Base-by-base conservation (phyloP, 257 asterid genomes). In the Lantana camara region DNA sequence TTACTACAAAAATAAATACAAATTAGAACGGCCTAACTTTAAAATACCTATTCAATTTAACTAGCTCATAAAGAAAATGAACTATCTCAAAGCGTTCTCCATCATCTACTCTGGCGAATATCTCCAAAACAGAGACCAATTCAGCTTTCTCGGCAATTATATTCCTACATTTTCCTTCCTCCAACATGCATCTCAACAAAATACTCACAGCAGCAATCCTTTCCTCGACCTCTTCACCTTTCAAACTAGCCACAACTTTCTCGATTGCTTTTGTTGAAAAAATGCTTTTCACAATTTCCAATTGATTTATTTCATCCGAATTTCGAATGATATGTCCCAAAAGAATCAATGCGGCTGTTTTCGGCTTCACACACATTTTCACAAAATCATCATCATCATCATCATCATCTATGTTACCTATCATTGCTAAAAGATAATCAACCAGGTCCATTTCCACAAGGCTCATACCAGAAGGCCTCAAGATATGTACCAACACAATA, bases 121-220 rank as follows among this genome's bases (percentile, higher is more conserved):
- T 70, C 75, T 79, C 91, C 73, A 90, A 37, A 7, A 90, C 47
- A 14, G 74, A 70, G 12, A 73, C 70, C 23, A 90, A 37, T 51
- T 83, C 85, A 15, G 82, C 87, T 57, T 83, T 85, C 49, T 82
- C 81, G 55, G 87, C 89, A 56, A 90, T 78, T 1, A 71, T 48
- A 32, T 82, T 87, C 83, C 96, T 79, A 73, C 93, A 80, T 70
- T 80, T 78, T 2, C 97, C 97, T 62, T 90, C 92, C 69, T 71
- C 89, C 65, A 65, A 29, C 73, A 90, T 77, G 80, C 95, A 87
- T 56, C 92, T 90, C 72, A 79, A 66, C 75, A 90, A 68, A n/a
- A 87, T 79, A 68, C 78, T 64, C 34, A 83, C 76, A 52, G 86
- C 92, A 17, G 77, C 87, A 40, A 69, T 66, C 70, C 82, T 82